These are phyloP conservation scores for Calendula officinalis DNA, from an alignment of 129 eudicot species.

Conservation along the genomic window DNA sequence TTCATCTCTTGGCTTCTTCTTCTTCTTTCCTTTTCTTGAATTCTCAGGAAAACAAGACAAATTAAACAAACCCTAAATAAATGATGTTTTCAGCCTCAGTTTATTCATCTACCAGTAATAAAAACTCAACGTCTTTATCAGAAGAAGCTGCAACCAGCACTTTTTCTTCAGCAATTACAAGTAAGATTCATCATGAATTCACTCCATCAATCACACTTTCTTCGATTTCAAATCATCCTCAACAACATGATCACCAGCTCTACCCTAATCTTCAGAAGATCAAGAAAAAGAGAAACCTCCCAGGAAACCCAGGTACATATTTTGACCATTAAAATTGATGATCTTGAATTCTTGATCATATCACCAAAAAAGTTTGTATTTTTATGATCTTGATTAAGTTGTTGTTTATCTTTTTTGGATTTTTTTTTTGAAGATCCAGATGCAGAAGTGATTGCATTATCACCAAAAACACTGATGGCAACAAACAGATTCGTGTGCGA, in stretches of 20 bases:
- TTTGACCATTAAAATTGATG: background rate
- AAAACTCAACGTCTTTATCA: conserved; percentile 48
- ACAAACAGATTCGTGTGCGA: conserved; percentile 92
- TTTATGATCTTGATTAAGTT: conserved; percentile 6
- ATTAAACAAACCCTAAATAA: conserved; percentile 18
- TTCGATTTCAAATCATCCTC: conserved; percentile 22
- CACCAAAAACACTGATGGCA: conserved; percentile 76
- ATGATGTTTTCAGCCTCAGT: conserved; percentile 58
- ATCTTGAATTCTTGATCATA: background rate
- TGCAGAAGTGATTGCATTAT: conserved; percentile 87
- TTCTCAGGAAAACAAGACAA: conserved; percentile 15
- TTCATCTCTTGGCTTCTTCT: conserved; percentile 40
- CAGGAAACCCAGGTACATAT: conserved; percentile 80
- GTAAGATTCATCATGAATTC: conserved; percentile 42
- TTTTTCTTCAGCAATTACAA: conserved; percentile 45
- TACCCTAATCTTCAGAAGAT: conserved; percentile 45
- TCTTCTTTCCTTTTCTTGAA: conserved; percentile 38
- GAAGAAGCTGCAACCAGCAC: conserved; percentile 47
- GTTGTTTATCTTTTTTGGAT: background rate
- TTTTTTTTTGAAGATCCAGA: conserved; percentile 52
- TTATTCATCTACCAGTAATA: conserved; percentile 45
- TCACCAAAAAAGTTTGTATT: background rate
- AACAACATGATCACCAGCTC: conserved; percentile 28
- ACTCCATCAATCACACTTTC: conserved; percentile 43
- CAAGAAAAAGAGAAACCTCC: conserved; percentile 90